Evolutionary conservation across 1,284 basidiomycete species (phyloP).

Genomic region (Leucoagaricus sp.): DNA sequence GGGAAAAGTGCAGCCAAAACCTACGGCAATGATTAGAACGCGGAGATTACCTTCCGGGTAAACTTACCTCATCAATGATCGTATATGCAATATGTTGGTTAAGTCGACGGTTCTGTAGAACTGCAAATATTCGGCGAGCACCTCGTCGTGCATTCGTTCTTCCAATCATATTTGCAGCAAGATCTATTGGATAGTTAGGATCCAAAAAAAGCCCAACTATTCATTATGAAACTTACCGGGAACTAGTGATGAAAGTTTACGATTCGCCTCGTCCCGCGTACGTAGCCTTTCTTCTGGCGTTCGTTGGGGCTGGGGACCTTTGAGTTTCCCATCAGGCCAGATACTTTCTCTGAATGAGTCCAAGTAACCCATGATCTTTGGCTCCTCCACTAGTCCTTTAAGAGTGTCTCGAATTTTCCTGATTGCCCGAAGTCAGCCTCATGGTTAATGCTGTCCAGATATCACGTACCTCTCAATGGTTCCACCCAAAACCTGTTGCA

Average conservation of each 20-base stretch:
- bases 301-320: conserved; percentile 60
- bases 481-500: conserved; percentile 93
- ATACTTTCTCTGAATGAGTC: conserved; percentile 68
- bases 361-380: conserved; percentile 69
- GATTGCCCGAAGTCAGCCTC: too few species aligned
- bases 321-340: conserved; percentile 84
- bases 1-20: conserved; percentile 66
- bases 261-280: conserved; percentile 83
- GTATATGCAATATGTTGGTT: conserved; percentile 92
- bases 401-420: conserved; percentile 88
- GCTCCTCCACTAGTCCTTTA: conserved; percentile 62
- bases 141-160: conserved; percentile 91
- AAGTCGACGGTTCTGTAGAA: conserved; percentile 88
- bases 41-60: conserved; percentile 9
- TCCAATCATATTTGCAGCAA: conserved; percentile 96
- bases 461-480: conserved; percentile 86
- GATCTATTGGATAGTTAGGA: too few species aligned
- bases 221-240: conserved; percentile 65
- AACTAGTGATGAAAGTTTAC: conserved; percentile 86
- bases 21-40: conserved; percentile 33
- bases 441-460: too few species aligned
- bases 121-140: conserved; percentile 87
- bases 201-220: too few species aligned
- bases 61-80: conserved; percentile 80
- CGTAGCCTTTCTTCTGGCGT: conserved; percentile 78